Base-by-base conservation (phyloP, 2,329 filamentous ascomycete genomes). In the Lachnellula hyalina region DNA sequence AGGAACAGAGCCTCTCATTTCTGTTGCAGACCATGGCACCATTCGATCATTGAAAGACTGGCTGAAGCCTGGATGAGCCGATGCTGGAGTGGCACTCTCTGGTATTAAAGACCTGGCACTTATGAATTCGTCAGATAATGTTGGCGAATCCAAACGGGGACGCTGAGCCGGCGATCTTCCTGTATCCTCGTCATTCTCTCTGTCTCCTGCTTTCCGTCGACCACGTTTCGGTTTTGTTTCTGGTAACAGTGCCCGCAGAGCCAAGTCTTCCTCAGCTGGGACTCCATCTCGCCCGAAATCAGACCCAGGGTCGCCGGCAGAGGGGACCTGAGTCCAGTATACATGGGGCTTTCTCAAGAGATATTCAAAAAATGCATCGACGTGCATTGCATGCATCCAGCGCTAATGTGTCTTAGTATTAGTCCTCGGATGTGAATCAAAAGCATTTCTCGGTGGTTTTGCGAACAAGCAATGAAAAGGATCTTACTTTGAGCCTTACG, bases 301-400 rank as follows among this genome's bases (percentile, higher is more conserved):
- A 25, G 81, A 80, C 36, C 86, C 77, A 2, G 86, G 82, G 52
- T 85, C 81, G 32, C 81, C 75, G 14, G 80, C 77, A 5, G 78
- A 74, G 0, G 91, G 91, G 23, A 96, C 80, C 36, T 90, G 82
- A 15, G 81, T 85, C 75, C 87, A 96, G 71, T 96, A 96, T 0
- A 82, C 73, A 70, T 95, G 90, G 25, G 81, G 75, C 60, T 90
- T 90, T 48, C 84, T 83, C 59, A 93, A 78, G 19, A 95, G 82
- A 69, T 90, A 96, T 69, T 96, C 90, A 66, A 96, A 96, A 70
- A 96, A 96, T 11, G 90, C 89, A 75, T 96, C 90, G 51, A 96
- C 84, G 69, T 96, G 92, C 87, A 96, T 93, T 5, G 91, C 92
- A 69, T 90, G 90, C 89, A 96, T 94, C 92, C 92, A 96, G 67